A percentile compares a stretch with the other conserved stretches of the same genome.
Conservation (phyloP, 345 rosid genomes). For the Pelargonium nanum region DNA sequence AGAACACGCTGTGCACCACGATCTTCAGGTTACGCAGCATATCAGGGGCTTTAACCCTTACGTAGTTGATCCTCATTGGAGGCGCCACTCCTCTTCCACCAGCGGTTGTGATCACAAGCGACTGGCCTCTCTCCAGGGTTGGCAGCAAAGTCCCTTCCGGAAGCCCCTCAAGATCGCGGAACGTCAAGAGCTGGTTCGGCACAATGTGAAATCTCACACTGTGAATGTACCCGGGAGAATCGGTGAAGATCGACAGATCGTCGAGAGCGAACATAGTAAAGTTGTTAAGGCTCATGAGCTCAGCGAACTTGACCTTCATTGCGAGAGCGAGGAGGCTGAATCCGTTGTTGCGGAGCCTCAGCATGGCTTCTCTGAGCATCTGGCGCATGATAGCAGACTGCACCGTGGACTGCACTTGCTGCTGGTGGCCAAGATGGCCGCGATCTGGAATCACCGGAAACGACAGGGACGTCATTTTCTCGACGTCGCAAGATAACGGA, state of each 20-base stretch:
- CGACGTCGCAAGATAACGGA: slow-evolving; percentile 51
- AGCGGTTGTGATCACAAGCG: slow-evolving; percentile 23
- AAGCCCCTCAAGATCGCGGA: slow-evolving; percentile 34
- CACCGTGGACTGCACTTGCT: slow-evolving; percentile 7
- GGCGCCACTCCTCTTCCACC: slow-evolving; percentile 7
- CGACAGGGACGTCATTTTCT: slow-evolving; percentile 31
- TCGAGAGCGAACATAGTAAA: slow-evolving; percentile 51
- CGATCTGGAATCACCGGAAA: slow-evolving; percentile 19
- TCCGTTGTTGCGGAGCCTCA: slow-evolving; percentile 51
- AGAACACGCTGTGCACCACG: slow-evolving; percentile 18
- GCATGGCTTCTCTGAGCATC: slow-evolving; percentile 54
- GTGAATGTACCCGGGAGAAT: slow-evolving; percentile 33
- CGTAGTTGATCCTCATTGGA: slow-evolving; percentile 17
- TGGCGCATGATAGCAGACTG: slow-evolving; percentile 36
- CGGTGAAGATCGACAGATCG: slow-evolving; percentile 48
- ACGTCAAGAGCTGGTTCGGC: slow-evolving; percentile 34
- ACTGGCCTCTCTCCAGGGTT: slow-evolving; percentile 25
- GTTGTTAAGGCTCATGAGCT: slow-evolving; percentile 34
- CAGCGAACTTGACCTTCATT: slow-evolving; percentile 39
- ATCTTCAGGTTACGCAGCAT: slow-evolving; percentile 15
- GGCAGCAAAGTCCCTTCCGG: slow-evolving; percentile 24
- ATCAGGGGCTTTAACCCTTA: slow-evolving; percentile 16
- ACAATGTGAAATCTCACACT: slow-evolving; percentile 48
- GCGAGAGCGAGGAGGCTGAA: slow-evolving; percentile 48
- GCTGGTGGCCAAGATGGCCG: slow-evolving; percentile 9